A percentile compares a stretch with the other conserved stretches of the same genome.
phyloP scores from a whole-genome alignment of 2,329 filamentous ascomycete species.

The Fusarium sarcochroum region DNA sequence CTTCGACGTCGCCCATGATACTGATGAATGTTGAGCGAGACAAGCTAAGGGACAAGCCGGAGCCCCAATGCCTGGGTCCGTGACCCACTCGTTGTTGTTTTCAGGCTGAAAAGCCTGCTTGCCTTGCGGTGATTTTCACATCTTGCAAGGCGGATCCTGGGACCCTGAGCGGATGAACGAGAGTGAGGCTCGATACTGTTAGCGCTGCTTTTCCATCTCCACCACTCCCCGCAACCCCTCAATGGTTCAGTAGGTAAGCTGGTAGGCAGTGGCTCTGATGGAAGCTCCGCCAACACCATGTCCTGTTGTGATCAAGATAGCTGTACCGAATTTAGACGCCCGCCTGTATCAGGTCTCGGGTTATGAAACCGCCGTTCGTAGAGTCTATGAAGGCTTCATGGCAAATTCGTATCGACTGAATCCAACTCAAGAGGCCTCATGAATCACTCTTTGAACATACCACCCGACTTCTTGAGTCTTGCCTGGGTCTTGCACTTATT shows the following conservation, averaged over 20 bases:
- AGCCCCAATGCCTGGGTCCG: constrained; percentile 28
- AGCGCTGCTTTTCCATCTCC: constrained; percentile 12
- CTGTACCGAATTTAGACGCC: constrained; percentile 5
- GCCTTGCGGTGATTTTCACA: constrained; percentile 21
- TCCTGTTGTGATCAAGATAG: constrained; percentile 9
- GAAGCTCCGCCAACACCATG: constrained; percentile 10
- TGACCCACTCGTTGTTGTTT: constrained; percentile 27
- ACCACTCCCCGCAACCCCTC: constrained; percentile 26
- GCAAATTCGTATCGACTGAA: constrained; percentile 24
- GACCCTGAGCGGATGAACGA: constrained; percentile 29
- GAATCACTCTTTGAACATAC: constrained; percentile 15
- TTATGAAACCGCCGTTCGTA: constrained; percentile 20
- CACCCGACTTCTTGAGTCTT: constrained; percentile 15
- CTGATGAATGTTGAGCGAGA: constrained; percentile 19
- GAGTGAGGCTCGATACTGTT: constrained; percentile 34
- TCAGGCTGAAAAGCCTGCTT: constrained; percentile 36
- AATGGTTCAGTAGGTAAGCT: constrained; percentile 6
- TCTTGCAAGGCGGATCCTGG: constrained; percentile 42
- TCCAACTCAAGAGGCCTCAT: constrained; percentile 17
- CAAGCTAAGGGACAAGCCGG: constrained; percentile 19
- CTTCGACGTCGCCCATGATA: neutral
- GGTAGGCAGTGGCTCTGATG: constrained; percentile 7
- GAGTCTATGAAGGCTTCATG: constrained; percentile 17
- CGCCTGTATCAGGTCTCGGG: neutral
- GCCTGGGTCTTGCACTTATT: constrained; percentile 7